Percentiles rank a stretch among this genome's conserved stretches.
Conservation (phyloP, 768 basidiomycete genomes). For the Kwoniella mangroviensis region DNA sequence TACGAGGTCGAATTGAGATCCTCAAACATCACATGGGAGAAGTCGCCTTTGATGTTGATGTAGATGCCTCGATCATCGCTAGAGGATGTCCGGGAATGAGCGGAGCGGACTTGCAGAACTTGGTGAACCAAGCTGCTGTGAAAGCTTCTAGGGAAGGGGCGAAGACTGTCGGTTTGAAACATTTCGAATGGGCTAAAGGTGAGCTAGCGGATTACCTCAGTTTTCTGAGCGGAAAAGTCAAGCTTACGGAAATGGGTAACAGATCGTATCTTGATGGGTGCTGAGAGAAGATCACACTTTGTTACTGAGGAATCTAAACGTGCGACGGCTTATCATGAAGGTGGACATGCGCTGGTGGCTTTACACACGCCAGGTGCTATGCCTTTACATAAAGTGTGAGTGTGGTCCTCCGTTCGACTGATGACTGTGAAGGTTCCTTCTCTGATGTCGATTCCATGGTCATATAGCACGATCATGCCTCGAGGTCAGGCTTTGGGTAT, state of each 20-base stretch:
- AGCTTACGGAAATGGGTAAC: conserved; percentile 41
- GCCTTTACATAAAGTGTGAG: conserved; percentile 88
- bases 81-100: conserved; percentile 95
- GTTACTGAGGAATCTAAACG: conserved; percentile 84
- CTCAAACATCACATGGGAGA: conserved; percentile 86
- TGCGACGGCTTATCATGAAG: conserved; percentile 94
- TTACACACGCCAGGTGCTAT: conserved; percentile 93
- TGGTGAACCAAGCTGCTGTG: conserved; percentile 97
- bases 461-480: conserved; percentile 76
- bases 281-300: conserved; percentile 86
- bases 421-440: neutral
- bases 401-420: neutral
- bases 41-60: conserved; percentile 68
- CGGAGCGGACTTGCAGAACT: conserved; percentile 94
- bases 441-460: neutral
- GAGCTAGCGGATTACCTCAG: neutral
- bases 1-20: conserved; percentile 89
- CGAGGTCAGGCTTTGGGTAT: conserved; percentile 87
- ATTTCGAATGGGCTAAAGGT: conserved; percentile 99
- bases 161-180: conserved; percentile 71
- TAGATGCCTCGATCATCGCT: conserved; percentile 85
- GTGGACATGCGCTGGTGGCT: conserved; percentile 89
- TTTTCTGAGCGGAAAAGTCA: neutral
- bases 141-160: conserved; percentile 87
- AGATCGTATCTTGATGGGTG: conserved; percentile 97